These are phyloP conservation scores for Thelonectria blattea DNA, from an alignment of 2,329 filamentous ascomycete genomes.

Conservation along the genomic window DNA sequence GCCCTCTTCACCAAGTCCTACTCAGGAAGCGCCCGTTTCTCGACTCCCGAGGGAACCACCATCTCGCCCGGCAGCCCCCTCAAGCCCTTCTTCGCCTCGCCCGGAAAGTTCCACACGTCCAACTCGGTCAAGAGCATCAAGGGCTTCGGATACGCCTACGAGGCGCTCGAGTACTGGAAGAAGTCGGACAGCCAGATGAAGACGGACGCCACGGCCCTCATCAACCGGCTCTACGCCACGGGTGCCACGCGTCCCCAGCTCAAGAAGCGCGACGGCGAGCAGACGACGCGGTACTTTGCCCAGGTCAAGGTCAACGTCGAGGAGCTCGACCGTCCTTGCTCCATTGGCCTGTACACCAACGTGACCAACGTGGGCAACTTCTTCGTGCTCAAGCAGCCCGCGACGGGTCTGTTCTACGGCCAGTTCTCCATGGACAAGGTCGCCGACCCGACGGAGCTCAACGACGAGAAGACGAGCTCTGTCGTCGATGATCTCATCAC, in stretches of 20 bases:
- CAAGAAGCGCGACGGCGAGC: constrained; percentile 21
- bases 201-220: constrained; percentile 39
- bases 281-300: constrained; percentile 45
- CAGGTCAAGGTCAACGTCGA: constrained; percentile 42
- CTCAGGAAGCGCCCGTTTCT: constrained; percentile 45
- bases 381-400: constrained; percentile 46
- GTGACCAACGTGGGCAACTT: constrained; percentile 43
- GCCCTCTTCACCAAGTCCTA: constrained; percentile 46
- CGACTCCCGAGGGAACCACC: constrained; percentile 46
- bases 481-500: constrained; percentile 36
- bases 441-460: constrained; percentile 65
- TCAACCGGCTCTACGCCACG: constrained; percentile 44
- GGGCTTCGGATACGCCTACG: constrained; percentile 48
- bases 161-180: constrained; percentile 45
- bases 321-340: constrained; percentile 45
- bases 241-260: constrained; percentile 3
- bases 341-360: constrained; percentile 43
- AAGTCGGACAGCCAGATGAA: constrained; percentile 41
- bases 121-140: constrained; percentile 41
- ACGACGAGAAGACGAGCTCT: constrained; percentile 25
- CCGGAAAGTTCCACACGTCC: constrained; percentile 52
- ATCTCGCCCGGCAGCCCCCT: constrained; percentile 54
- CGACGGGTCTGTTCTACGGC: constrained; percentile 40
- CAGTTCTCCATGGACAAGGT: constrained; percentile 60
- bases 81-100: constrained; percentile 54